Evolutionary conservation across 257 asterid species (phyloP).

Genomic region (Primulina tabacum): DNA sequence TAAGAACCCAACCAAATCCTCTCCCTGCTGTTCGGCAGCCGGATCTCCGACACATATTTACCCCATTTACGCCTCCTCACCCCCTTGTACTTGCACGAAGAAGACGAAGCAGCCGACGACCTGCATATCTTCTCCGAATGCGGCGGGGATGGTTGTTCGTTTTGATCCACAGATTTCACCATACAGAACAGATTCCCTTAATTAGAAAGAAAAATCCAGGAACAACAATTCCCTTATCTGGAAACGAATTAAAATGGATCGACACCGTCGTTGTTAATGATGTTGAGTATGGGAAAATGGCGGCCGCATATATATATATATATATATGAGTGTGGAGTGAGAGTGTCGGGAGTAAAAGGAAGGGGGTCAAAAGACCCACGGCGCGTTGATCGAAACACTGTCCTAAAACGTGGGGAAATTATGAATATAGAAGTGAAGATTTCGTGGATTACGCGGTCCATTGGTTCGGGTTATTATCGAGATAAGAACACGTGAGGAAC

Average conservation of each 20-base stretch:
- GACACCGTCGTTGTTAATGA: not conserved
- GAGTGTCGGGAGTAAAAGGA: not conserved
- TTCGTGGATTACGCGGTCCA: not conserved
- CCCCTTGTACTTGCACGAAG: slow-evolving; percentile 21
- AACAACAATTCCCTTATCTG: not conserved
- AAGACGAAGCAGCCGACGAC: not conserved
- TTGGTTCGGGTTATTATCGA: no score
- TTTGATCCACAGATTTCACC: not conserved
- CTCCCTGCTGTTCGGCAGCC: slow-evolving; percentile 28
- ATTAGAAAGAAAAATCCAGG: not conserved
- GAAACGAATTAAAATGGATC: no score
- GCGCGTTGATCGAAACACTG: not conserved
- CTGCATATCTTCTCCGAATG: not conserved
- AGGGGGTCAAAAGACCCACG: not conserved
- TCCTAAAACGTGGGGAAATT: not conserved
- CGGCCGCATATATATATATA: not conserved
- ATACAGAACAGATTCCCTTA: not conserved
- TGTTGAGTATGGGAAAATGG: not conserved
- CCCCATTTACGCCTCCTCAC: slow-evolving; percentile 31
- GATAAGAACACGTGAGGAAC: no score
- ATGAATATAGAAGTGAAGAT: not conserved
- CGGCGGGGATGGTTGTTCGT: not conserved
- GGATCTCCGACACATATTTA: slow-evolving; percentile 28
- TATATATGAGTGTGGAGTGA: not conserved
- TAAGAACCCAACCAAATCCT: slow-evolving; percentile 25